Evolutionary conservation across 2,329 filamentous ascomycete species (phyloP), one percentile per base, ranked within the genome.

Genomic region (Penicillium palitans): DNA sequence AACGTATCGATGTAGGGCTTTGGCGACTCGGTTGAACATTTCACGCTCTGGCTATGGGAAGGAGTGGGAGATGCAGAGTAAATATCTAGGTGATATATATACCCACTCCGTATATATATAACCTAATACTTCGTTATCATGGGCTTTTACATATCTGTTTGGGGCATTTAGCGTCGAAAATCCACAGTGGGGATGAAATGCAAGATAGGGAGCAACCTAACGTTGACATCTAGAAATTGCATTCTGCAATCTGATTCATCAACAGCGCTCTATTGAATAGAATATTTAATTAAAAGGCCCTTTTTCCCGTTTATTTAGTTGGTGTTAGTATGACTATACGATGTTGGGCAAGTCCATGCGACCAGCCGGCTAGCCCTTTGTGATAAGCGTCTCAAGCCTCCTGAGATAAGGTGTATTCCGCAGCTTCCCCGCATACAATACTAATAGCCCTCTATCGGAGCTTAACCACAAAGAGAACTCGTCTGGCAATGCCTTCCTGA

Each of bases 341-440:
- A 42, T 48, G 31, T 55, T 46, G 40, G 62, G 64, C 24, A 67
- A 55, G 65, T 63, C 52, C 65, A 67, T 51, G 62, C 65, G 48
- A 53, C 47, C 31, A 51, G 1, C 12, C 4, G 6, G 27, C 33
- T 47, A 54, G 41, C 45, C 48, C 13, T 31, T 52, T n/a, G 21
- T 31, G 45, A 55, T 48, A 55, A 49, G 44, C 19, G 5, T 52
- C 15, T 25, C 31, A 17, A 21, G 39, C 40, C 17, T 29, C n/a
- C n/a, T 33, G 4, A 27, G 46, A 44, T 51, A 52, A 48, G 45
- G n/a, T 44, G n/a, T 44, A 15, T 7, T 29, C 13, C 4, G n/a
- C 29, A 17, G 17, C 31, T 52, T 56, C 54, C 54, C 54, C 54
- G 54, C 54, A 52, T 56, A 31, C 25, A 25, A 25, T 25, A 25